Evolutionary conservation across 495 filamentous ascomycete species (phyloP).

Genomic region (Aspergillus cristatus): DNA sequence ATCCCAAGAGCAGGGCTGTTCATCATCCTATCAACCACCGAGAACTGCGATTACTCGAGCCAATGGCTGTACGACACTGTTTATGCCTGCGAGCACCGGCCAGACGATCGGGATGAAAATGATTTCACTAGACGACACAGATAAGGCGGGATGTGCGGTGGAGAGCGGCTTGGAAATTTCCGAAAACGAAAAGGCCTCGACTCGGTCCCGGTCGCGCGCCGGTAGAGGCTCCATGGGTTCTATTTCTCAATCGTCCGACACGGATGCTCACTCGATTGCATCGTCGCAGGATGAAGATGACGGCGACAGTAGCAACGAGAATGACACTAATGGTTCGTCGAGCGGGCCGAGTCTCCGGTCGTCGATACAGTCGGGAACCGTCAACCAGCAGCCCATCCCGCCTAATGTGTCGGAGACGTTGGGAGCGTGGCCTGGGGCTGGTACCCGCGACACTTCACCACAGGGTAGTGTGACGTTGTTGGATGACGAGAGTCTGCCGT

Average conservation of each 20-base stretch:
- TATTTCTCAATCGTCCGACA: conserved; percentile 21
- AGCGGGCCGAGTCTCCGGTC: conserved; percentile 19
- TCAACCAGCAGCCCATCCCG: conserved; percentile 26
- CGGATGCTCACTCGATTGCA: conserved; percentile 28
- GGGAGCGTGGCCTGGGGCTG: conserved; percentile 31
- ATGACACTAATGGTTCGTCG: conserved; percentile 7
- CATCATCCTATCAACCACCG: conserved; percentile 62
- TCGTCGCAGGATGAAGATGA: conserved; percentile 25
- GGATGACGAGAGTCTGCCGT: conserved; percentile 53
- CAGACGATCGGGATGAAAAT: conserved; percentile 55
- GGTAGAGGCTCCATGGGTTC: conserved; percentile 27
- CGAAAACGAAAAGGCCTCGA: conserved; percentile 10
- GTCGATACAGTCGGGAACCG: conserved; percentile 24
- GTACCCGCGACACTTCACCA: conserved; percentile 51
- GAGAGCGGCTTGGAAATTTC: conserved; percentile 13
- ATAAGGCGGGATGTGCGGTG: conserved; percentile 23
- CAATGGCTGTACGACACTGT: conserved; percentile 74
- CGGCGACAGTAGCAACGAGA: conserved; percentile 13
- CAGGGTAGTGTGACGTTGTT: conserved; percentile 73
- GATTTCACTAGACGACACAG: conserved; percentile 41
- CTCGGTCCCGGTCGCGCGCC: conserved; percentile 7
- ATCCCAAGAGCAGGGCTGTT: conserved; percentile 48
- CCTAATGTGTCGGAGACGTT: conserved; percentile 21
- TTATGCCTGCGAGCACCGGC: conserved; percentile 74
- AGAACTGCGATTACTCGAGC: conserved; percentile 59